phyloP scores from a whole-genome alignment of 495 filamentous ascomycete species.

The Chaetomidium leptoderma region DNA sequence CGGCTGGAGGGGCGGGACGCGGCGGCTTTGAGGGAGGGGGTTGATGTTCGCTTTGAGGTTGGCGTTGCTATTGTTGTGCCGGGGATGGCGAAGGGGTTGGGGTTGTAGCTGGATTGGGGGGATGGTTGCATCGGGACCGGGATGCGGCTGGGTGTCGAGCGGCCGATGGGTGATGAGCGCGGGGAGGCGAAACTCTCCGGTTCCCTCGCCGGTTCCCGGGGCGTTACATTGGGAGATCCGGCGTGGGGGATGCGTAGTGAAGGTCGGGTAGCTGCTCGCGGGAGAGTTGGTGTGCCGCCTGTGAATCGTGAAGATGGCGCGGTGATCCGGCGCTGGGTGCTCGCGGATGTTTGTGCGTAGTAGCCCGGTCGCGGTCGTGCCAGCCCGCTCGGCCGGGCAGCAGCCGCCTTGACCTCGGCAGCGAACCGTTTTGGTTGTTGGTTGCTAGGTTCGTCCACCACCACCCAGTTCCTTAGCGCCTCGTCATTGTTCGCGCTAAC shows the following conservation, averaged over 20 bases:
- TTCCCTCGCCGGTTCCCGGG: conserved; percentile 48
- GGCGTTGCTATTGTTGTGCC: conserved; percentile 1
- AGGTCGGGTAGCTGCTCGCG: conserved; percentile 24
- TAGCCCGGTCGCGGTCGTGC: conserved; percentile 19
- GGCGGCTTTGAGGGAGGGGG: conserved; percentile 12
- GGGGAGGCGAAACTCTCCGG: conserved; percentile 54
- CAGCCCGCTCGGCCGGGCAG: conserved; percentile 11
- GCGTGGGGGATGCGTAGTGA: conserved; percentile 43
- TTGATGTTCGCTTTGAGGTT: background rate
- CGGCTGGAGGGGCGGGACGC: conserved; percentile 30
- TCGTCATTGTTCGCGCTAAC: conserved; percentile 50
- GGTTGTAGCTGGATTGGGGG: conserved; percentile 20
- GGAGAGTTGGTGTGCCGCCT: conserved; percentile 19
- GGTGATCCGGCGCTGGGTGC: conserved; percentile 34
- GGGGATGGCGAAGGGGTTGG: conserved; percentile 23
- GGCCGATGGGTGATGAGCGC: conserved; percentile 30
- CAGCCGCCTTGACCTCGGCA: conserved; percentile 15
- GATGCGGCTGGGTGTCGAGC: conserved; percentile 37
- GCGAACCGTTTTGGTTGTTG: conserved; percentile 21
- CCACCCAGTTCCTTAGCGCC: conserved; percentile 68
- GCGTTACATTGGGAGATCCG: conserved; percentile 39
- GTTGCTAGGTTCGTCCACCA: conserved; percentile 52
- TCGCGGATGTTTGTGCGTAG: conserved; percentile 21
- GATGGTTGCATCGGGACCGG: conserved; percentile 27
- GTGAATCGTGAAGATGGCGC: conserved; percentile 38